Evolutionary conservation across 2,329 filamentous ascomycete species (phyloP).

Genomic region (Hypoxylon sp.): DNA sequence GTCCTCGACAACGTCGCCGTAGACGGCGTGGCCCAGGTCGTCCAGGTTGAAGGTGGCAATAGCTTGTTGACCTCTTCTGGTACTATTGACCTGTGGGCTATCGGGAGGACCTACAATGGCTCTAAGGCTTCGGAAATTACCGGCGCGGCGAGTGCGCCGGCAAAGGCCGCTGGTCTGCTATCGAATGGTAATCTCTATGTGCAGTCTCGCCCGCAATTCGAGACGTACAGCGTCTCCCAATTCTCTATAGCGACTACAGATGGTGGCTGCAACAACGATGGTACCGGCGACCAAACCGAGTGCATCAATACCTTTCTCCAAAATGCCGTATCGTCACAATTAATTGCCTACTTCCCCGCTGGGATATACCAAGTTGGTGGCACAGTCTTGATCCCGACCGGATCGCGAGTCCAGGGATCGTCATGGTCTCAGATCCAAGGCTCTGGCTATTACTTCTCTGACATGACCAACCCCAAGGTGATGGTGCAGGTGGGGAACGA

Average conservation of each 20-base stretch:
- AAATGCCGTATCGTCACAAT: background rate
- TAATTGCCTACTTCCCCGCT: slow-evolving; percentile 2
- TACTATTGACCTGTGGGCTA: background rate
- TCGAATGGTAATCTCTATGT: slow-evolving; percentile 24
- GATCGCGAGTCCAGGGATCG: slow-evolving; percentile 77
- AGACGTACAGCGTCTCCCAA: slow-evolving; percentile 8
- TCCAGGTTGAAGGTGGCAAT: background rate
- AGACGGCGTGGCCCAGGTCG: background rate
- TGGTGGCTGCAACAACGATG: slow-evolving; percentile 52
- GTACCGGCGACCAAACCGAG: slow-evolving; percentile 51
- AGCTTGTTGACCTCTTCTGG: background rate
- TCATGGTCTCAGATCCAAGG: slow-evolving; percentile 79
- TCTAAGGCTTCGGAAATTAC: no score
- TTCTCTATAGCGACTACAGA: slow-evolving; percentile 34
- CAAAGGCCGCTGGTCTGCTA: no score
- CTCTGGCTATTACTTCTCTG: slow-evolving; percentile 69
- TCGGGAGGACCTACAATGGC: no score
- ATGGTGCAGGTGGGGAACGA: slow-evolving; percentile 74
- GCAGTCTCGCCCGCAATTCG: slow-evolving; percentile 57
- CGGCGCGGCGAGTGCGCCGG: no score
- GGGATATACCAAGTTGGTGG: slow-evolving; percentile 48
- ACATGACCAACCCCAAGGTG: slow-evolving; percentile 72
- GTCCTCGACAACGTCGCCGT: slow-evolving; percentile 65
- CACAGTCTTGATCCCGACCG: slow-evolving; percentile 66
- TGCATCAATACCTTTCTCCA: background rate